These are phyloP conservation scores for Saposhnikovia divaricata DNA, from an alignment of 129 eudicot genomes.

Conservation along the genomic window DNA sequence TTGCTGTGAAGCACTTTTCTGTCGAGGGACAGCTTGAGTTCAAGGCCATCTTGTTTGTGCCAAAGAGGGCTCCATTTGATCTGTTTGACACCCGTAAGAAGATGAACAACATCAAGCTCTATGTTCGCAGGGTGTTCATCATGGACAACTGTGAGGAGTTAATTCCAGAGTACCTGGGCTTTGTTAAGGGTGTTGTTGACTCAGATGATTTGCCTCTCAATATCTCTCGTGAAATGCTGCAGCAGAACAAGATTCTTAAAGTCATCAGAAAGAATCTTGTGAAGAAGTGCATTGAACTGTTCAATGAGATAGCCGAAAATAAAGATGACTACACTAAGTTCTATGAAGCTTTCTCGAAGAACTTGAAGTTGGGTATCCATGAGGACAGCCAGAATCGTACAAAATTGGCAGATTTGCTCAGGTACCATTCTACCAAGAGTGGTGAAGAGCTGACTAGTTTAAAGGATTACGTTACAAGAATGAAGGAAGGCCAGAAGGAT, in stretches of 20 bases:
- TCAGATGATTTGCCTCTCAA: conserved; percentile 38
- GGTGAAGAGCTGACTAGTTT: conserved; percentile 18
- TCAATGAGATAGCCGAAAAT: conserved; percentile 21
- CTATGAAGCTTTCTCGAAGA: conserved; percentile 19
- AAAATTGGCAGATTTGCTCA: conserved; percentile 13
- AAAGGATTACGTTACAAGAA: conserved; percentile 19
- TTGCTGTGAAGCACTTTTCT: conserved; percentile 35
- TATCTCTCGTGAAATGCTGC: conserved; percentile 34
- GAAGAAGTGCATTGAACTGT: conserved; percentile 22
- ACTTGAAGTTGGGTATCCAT: conserved; percentile 15
- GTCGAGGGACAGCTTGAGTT: conserved; percentile 39
- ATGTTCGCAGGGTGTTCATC: conserved; percentile 35
- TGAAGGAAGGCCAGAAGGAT: conserved; percentile 23
- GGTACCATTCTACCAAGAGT: conserved; percentile 19
- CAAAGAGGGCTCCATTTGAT: conserved; percentile 39
- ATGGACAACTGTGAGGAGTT: conserved; percentile 43
- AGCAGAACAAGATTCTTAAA: conserved; percentile 18
- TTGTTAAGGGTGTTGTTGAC: conserved; percentile 39
- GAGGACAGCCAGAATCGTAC: conserved; percentile 21
- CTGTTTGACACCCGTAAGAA: conserved; percentile 28
- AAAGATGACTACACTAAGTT: conserved; percentile 17
- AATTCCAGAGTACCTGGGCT: conserved; percentile 34
- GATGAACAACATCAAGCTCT: conserved; percentile 37
- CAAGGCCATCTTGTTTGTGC: conserved; percentile 33
- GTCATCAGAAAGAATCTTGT: conserved; percentile 19